Conservation (phyloP, 805 yeast species). For the Metschnikowia baotianmanensis region DNA sequence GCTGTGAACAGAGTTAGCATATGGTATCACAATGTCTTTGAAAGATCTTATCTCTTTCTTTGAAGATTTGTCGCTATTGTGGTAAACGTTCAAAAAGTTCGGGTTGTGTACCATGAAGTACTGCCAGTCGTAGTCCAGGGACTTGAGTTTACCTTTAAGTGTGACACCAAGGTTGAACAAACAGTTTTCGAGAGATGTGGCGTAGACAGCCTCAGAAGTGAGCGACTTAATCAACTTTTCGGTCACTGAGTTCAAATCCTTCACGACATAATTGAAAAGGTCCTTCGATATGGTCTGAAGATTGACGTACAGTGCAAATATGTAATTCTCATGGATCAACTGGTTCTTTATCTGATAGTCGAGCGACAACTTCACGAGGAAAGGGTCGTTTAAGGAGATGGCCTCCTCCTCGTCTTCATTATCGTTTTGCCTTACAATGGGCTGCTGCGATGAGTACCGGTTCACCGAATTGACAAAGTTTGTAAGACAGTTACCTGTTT, state of each 20-base stretch:
- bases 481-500: slow-evolving; percentile 54
- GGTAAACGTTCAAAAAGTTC: slow-evolving; percentile 25
- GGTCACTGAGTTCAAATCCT: slow-evolving; percentile 32
- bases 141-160: slow-evolving; percentile 26
- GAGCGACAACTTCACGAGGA: slow-evolving; percentile 36
- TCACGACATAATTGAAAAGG: slow-evolving; percentile 34
- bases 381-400: slow-evolving; percentile 38
- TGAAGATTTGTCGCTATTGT: slow-evolving; percentile 14
- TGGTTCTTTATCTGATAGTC: slow-evolving; percentile 43
- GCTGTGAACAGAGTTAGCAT: slow-evolving; percentile 36
- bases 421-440: slow-evolving; percentile 25
- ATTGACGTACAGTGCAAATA: slow-evolving; percentile 41
- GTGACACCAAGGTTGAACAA: slow-evolving; percentile 24
- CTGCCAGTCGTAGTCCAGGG: slow-evolving; percentile 36
- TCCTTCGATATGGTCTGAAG: slow-evolving; percentile 42
- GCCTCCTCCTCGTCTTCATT: slow-evolving; percentile 26
- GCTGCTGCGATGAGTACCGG: slow-evolving; percentile 33
- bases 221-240: slow-evolving; percentile 34
- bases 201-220: slow-evolving; percentile 23
- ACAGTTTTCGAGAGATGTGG: slow-evolving; percentile 15
- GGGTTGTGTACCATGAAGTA: slow-evolving; percentile 34
- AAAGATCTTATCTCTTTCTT: slow-evolving; percentile 23
- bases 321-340: slow-evolving; percentile 39
- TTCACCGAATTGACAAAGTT: slow-evolving; percentile 33
- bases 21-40: slow-evolving; percentile 31